Evolutionary conservation across 192 early-diverging fungal species (phyloP).

Genomic region (Linnemannia exigua): DNA sequence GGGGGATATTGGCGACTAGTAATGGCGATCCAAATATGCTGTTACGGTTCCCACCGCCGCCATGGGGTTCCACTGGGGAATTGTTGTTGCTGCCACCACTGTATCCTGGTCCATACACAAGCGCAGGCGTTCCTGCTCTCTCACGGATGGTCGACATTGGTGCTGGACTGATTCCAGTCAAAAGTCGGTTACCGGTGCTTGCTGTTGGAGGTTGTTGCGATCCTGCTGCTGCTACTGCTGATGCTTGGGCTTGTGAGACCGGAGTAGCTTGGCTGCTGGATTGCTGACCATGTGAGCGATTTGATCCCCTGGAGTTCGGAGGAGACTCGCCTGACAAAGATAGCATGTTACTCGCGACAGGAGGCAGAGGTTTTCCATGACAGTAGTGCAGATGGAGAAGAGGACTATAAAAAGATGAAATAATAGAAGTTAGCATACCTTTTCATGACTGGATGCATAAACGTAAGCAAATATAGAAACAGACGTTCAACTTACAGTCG

Average conservation of each 20-base stretch:
- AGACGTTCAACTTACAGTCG: slow-evolving; percentile 29
- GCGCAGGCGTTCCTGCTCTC: neutral
- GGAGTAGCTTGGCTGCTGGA: neutral
- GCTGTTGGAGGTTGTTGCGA: slow-evolving; percentile 1
- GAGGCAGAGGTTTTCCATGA: slow-evolving; percentile 28
- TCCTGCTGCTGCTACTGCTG: neutral
- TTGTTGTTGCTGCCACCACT: neutral
- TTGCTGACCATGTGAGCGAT: neutral
- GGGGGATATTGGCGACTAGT: slow-evolving; percentile 28
- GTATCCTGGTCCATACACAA: neutral
- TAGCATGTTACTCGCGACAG: slow-evolving; percentile 13
- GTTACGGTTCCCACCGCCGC: slow-evolving; percentile 3
- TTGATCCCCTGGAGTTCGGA: neutral
- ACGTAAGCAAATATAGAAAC: neutral
- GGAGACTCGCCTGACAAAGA: neutral
- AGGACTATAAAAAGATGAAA: slow-evolving; percentile 13
- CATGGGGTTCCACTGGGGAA: slow-evolving; percentile 12
- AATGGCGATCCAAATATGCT: slow-evolving; percentile 43
- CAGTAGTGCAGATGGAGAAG: slow-evolving; percentile 47
- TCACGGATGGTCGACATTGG: slow-evolving; percentile 4
- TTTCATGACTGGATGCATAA: no score
- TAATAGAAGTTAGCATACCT: neutral
- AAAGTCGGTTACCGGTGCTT: slow-evolving; percentile 6
- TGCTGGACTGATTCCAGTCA: slow-evolving; percentile 25
- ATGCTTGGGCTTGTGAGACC: neutral